Evolutionary conservation across 495 filamentous ascomycete genomes (phyloP).

Genomic region (Glarea lozoyensis): DNA sequence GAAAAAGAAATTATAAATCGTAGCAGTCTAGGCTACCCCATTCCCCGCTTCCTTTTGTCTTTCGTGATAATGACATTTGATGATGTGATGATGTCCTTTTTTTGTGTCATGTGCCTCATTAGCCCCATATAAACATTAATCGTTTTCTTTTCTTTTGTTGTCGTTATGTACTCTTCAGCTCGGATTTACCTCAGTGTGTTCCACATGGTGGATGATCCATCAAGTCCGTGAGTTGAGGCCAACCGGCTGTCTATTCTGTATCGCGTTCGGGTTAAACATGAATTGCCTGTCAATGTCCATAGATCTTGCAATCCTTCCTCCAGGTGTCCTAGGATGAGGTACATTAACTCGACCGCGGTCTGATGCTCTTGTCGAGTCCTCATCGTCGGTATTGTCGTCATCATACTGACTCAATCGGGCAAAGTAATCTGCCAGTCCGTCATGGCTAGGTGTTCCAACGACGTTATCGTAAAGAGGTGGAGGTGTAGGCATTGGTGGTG

Average conservation of each 20-base stretch:
- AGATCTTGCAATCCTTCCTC: slow-evolving; percentile 27
- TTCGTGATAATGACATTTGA: too few species aligned
- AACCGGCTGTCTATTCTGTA: not conserved
- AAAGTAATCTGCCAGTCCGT: slow-evolving; percentile 88
- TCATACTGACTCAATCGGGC: slow-evolving; percentile 25
- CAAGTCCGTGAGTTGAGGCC: too few species aligned
- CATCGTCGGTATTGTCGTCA: slow-evolving; percentile 24
- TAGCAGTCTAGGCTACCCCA: too few species aligned
- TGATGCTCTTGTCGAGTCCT: slow-evolving; percentile 24
- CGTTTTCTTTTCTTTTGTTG: too few species aligned
- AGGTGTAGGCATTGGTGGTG: slow-evolving; percentile 73
- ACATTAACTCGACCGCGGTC: slow-evolving; percentile 41
- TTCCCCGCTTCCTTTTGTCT: too few species aligned
- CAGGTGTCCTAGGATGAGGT: slow-evolving; percentile 44
- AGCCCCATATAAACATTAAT: too few species aligned
- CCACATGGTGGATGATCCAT: too few species aligned
- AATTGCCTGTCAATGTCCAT: slow-evolving; percentile 23
- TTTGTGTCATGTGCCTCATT: too few species aligned
- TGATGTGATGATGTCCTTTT: too few species aligned
- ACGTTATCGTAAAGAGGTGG: slow-evolving; percentile 84
- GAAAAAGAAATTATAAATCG: too few species aligned
- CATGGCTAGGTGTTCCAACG: slow-evolving; percentile 69
- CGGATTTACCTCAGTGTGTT: too few species aligned
- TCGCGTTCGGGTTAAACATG: slow-evolving; percentile 14
- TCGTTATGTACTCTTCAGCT: too few species aligned